Conservation (phyloP, 1,284 basidiomycete genomes). For the Microbotryum saponariae region DNA sequence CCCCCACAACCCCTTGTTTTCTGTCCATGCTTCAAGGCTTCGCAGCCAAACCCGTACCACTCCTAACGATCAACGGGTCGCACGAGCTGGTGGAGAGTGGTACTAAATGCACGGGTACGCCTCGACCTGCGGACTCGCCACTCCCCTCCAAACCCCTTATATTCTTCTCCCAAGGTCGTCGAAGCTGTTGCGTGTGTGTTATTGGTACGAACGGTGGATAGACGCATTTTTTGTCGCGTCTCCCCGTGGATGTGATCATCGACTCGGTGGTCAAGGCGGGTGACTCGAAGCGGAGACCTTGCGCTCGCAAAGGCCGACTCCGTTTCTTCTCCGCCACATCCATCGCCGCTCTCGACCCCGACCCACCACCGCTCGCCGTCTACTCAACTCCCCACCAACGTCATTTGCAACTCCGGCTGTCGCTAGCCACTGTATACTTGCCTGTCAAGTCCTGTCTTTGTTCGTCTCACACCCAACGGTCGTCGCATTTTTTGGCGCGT, state of each 20-base stretch:
- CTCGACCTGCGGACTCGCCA: neutral
- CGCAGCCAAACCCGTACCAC: conserved; percentile 29
- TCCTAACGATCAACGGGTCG: conserved; percentile 12
- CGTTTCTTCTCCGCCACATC: too few species aligned
- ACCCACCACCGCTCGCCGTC: too few species aligned
- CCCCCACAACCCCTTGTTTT: too few species aligned
- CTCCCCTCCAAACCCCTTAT: neutral
- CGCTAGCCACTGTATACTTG: too few species aligned
- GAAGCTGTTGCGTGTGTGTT: neutral
- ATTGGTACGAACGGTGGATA: neutral
- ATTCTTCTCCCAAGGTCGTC: neutral
- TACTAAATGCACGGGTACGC: conserved; percentile 11
- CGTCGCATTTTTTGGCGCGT: too few species aligned
- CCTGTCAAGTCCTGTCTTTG: too few species aligned
- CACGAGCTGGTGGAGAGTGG: conserved; percentile 28
- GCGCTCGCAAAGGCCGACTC: too few species aligned
- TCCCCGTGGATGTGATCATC: neutral
- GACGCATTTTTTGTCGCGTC: conserved; percentile 1
- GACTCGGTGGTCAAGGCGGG: neutral
- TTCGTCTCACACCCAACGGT: too few species aligned
- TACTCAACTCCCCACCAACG: too few species aligned
- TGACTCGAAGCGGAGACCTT: neutral
- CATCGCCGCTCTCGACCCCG: too few species aligned
- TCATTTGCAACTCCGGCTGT: too few species aligned
- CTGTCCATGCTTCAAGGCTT: conserved; percentile 11